A percentile compares a stretch with the other conserved stretches of the same genome.
phyloP scores from a whole-genome alignment of 805 yeast species.

The Pichia paraexigua region DNA sequence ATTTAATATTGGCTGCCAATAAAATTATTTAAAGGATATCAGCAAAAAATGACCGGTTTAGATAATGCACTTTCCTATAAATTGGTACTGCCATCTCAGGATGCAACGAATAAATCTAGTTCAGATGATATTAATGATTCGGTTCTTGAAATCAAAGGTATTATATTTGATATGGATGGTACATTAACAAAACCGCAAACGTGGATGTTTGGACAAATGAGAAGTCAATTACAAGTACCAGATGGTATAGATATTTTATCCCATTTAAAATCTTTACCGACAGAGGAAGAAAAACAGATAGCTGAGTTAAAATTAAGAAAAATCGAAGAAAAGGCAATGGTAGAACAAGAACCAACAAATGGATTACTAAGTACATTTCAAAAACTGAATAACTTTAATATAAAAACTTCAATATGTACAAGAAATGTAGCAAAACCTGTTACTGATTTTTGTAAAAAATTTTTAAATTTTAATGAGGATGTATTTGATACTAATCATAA shows the following conservation, averaged over 20 bases:
- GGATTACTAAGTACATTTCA: conserved; percentile 40
- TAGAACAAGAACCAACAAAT: conserved; percentile 41
- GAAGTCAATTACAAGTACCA: conserved; percentile 39
- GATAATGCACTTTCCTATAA: not conserved
- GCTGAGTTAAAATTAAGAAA: conserved; percentile 41
- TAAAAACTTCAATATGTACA: conserved; percentile 54
- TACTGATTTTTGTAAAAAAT: conserved; percentile 37
- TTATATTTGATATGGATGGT: conserved; percentile 77
- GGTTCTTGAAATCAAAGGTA: conserved; percentile 29
- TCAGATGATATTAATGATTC: not conserved
- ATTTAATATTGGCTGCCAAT: no score
- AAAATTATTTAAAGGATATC: not conserved
- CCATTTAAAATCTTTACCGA: conserved; percentile 30
- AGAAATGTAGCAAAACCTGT: conserved; percentile 52
- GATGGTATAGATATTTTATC: conserved; percentile 42
- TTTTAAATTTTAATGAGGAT: conserved; percentile 27
- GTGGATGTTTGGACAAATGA: conserved; percentile 43
- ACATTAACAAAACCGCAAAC: conserved; percentile 60
- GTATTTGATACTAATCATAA: conserved; percentile 21
- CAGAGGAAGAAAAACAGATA: conserved; percentile 28
- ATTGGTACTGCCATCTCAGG: not conserved
- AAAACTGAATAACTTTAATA: conserved; percentile 15
- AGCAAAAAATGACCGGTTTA: not conserved
- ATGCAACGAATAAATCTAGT: not conserved
- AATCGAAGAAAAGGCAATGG: conserved; percentile 61